These are phyloP conservation scores for Pleurozium schreberi DNA, from an alignment of 225 moss, liverwort and hornwort species.

Conservation along the genomic window DNA sequence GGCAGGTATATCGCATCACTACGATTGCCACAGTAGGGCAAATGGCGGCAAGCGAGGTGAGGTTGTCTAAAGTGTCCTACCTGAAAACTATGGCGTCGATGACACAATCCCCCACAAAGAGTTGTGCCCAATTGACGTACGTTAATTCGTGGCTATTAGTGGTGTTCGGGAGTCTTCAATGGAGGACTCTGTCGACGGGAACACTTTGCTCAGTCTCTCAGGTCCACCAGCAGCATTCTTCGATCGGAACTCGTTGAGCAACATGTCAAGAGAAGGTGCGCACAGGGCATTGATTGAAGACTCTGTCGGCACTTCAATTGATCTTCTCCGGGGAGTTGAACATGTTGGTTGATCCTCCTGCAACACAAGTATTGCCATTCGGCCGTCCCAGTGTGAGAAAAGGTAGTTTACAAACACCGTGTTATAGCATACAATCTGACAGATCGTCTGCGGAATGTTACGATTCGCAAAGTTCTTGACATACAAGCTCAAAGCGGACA, in stretches of 20 bases:
- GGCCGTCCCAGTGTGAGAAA: neutral
- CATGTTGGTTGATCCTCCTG: slow-evolving; percentile 75
- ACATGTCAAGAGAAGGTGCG: slow-evolving; percentile 55
- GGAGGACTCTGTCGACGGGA: slow-evolving; percentile 33
- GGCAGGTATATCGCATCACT: neutral
- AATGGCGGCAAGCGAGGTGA: neutral
- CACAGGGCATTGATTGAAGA: slow-evolving; percentile 61
- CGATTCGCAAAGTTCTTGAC: neutral
- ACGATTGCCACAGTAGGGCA: neutral
- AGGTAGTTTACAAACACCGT: neutral
- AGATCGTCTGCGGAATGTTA: neutral
- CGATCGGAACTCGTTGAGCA: slow-evolving; percentile 60
- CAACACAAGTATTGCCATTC: neutral
- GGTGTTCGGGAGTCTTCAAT: slow-evolving; percentile 57
- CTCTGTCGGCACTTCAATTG: slow-evolving; percentile 47
- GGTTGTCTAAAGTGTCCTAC: neutral
- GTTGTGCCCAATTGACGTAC: neutral
- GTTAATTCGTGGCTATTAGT: slow-evolving; percentile 51
- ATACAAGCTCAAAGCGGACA: neutral
- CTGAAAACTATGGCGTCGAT: neutral
- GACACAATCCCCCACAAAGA: neutral
- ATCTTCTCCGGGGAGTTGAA: slow-evolving; percentile 64
- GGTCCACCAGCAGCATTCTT: slow-evolving; percentile 37
- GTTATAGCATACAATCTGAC: neutral
- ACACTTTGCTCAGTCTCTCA: slow-evolving; percentile 54